These are phyloP conservation scores for Ustilago esculenta DNA, from an alignment of 1,284 basidiomycete species.

Conservation along the genomic window DNA sequence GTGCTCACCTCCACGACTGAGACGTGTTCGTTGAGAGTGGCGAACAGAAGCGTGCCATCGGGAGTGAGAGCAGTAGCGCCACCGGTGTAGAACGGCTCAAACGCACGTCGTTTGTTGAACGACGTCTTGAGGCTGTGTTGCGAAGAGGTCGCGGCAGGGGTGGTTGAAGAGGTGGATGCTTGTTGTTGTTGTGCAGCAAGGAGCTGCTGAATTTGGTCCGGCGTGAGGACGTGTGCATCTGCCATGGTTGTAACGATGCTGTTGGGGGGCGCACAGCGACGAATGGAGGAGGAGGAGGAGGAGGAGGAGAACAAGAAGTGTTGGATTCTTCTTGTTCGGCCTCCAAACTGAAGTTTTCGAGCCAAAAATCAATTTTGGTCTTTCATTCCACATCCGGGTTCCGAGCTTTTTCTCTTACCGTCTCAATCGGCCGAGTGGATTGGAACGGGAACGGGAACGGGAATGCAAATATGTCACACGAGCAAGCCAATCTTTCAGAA, in stretches of 20 bases:
- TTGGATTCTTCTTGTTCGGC: neutral
- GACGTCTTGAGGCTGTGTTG: conserved; percentile 45
- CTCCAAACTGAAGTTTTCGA: neutral
- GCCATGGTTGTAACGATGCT: conserved; percentile 39
- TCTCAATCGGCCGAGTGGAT: conserved; percentile 7
- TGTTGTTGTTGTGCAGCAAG: conserved; percentile 36
- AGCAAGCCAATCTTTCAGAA: too few species aligned
- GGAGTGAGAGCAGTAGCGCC: conserved; percentile 75
- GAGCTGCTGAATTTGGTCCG: conserved; percentile 35
- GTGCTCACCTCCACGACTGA: conserved; percentile 81
- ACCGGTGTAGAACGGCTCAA: conserved; percentile 65
- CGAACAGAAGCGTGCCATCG: conserved; percentile 83
- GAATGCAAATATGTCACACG: conserved; percentile 22
- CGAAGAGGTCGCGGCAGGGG: neutral
- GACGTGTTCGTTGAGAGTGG: conserved; percentile 86
- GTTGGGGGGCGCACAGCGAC: too few species aligned
- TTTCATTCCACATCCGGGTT: conserved; percentile 10
- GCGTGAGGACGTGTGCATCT: conserved; percentile 41
- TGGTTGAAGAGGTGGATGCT: conserved; percentile 18
- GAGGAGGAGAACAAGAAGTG: conserved; percentile 4
- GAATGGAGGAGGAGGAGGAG: neutral
- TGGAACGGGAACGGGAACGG: too few species aligned
- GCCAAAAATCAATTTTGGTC: conserved; percentile 1
- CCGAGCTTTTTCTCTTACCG: neutral
- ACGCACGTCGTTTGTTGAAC: conserved; percentile 38